phyloP scores from a whole-genome alignment of 2,329 filamentous ascomycete species.

The Calcarisporium arbuscula region DNA sequence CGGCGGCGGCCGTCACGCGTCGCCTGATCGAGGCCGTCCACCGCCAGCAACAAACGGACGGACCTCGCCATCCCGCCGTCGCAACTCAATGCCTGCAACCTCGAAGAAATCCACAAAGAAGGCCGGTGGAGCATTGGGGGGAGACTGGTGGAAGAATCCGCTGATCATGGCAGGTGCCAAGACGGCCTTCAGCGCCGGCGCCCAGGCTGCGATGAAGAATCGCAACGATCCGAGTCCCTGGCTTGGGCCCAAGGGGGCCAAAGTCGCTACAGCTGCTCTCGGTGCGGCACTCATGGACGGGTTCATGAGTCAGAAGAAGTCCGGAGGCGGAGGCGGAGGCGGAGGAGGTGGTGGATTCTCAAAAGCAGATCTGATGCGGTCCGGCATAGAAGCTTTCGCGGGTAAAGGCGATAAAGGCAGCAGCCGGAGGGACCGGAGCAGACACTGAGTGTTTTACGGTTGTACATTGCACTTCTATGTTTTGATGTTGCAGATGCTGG shows the following conservation, averaged over 20 bases:
- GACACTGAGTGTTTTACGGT: conserved; percentile 1
- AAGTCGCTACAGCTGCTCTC: conserved; percentile 41
- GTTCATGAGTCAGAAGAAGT: conserved; percentile 33
- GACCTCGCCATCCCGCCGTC: conserved; percentile 7
- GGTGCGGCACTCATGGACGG: conserved; percentile 43
- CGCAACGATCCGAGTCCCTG: conserved; percentile 39
- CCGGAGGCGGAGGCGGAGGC: too few relatives aligned
- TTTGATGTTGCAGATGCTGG: too few relatives aligned
- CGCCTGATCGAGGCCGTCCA: too few relatives aligned
- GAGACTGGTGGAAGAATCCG: conserved; percentile 31
- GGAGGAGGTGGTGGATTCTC: too few relatives aligned
- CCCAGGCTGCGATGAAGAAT: conserved; percentile 40
- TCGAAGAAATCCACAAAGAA: conserved; percentile 12
- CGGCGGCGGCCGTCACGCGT: too few relatives aligned
- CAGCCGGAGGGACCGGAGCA: neutral
- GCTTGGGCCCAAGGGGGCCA: conserved; percentile 42
- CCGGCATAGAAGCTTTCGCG: conserved; percentile 2
- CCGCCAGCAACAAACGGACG: too few relatives aligned
- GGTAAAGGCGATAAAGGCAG: neutral
- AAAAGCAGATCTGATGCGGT: neutral
- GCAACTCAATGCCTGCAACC: conserved; percentile 26
- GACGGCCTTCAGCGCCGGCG: conserved; percentile 41
- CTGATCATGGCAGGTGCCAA: conserved; percentile 35
- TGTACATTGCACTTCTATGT: too few relatives aligned
- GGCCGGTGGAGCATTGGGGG: conserved; percentile 19